Evolutionary conservation across 2,329 filamentous ascomycete species (phyloP), one percentile per base, ranked within the genome.

Genomic region (Aplosporella prunicola): DNA sequence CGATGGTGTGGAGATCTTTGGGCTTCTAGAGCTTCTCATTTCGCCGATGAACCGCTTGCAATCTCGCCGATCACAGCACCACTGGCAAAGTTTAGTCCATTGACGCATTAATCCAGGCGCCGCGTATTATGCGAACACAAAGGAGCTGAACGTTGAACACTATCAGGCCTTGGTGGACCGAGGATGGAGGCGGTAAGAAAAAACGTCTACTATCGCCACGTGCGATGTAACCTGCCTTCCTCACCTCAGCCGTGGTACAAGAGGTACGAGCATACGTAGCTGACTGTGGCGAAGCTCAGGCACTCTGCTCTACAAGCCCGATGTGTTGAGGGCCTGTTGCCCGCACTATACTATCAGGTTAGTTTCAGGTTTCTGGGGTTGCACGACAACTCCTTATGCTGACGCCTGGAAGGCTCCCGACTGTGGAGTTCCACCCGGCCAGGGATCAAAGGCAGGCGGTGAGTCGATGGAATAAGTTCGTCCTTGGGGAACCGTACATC

Each of bases 281-380:
- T 34, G 31, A 34, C 38, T 40, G 16, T 28, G 13, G 13, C 17
- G 33, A 23, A 61, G 69, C 47, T 71, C 69, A 25, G 70, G 70
- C 11, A 75, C 64, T 18, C 66, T 86, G 7, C 65, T 91, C 32
- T 91, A 91, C 60, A 77, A 84, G 43, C 83, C 84, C 10, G 81
- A 91, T 57, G 78, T 85, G 50, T 72, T 72, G 41, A 70, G 78
- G 40, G 83, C 86, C 44, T 98, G 91, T 53, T 98, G 91, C 58
- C 87, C 88, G 29, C 87, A 95, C 53, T 96, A 89, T 57, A 87
- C 82, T 1, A 78, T 91, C 37, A 76, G 64, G 66, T 67, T 48
- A 35, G 53, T 30, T 16, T 14, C 14, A 18, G 32, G 34, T 27
- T 14, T 5, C 17, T 30, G 9, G 14, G n/a, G 34, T 36, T 14